phyloP scores from a whole-genome alignment of 2,329 filamentous ascomycete genomes.

The Aureobasidium sp. region DNA sequence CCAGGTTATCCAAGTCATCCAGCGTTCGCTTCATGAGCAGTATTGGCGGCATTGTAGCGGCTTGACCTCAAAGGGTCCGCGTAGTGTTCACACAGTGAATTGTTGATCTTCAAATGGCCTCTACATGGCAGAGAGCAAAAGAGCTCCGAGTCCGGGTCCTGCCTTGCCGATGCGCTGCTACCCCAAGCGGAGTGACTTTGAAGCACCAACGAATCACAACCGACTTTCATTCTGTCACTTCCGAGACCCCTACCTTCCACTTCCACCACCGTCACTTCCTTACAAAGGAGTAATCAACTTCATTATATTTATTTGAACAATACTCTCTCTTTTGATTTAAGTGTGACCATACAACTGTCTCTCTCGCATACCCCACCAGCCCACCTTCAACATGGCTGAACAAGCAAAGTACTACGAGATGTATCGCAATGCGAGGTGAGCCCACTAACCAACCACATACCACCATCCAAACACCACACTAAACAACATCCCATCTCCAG shows the following conservation, averaged over 20 bases:
- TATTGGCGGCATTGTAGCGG: background rate
- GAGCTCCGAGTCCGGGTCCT: background rate
- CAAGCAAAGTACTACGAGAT: constrained; percentile 71
- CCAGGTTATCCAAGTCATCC: background rate
- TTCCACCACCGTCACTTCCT: too few species aligned
- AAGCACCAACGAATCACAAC: background rate
- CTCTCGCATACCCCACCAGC: background rate
- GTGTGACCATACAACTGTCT: too few species aligned
- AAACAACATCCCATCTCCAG: constrained; percentile 40
- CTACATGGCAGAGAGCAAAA: background rate
- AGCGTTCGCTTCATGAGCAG: background rate
- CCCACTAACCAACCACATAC: constrained; percentile 18
- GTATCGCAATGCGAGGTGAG: constrained; percentile 96
- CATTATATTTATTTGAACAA: too few species aligned
- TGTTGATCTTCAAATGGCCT: background rate
- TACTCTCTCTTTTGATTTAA: too few species aligned
- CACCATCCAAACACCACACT: constrained; percentile 13
- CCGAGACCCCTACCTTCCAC: background rate
- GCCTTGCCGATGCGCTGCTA: background rate
- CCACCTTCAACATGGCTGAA: constrained; percentile 36
- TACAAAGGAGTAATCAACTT: too few species aligned
- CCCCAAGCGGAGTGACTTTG: background rate
- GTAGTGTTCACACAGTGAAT: background rate
- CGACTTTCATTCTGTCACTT: background rate
- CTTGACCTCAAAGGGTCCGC: background rate